Evolutionary conservation across 2,329 filamentous ascomycete genomes (phyloP).

Genomic region (Aspergillus quadricinctus): DNA sequence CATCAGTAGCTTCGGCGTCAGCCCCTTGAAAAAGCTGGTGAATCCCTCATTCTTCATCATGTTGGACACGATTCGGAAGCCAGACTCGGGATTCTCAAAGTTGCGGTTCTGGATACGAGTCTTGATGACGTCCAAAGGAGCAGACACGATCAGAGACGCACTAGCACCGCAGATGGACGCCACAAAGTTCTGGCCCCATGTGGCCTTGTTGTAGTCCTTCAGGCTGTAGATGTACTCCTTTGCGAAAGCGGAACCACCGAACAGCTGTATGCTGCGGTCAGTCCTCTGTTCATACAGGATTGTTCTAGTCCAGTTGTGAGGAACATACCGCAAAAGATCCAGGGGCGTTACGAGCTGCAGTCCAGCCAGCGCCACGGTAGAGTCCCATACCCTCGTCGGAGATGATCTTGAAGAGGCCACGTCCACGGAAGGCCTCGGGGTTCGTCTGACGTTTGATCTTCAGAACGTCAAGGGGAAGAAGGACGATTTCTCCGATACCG

Average conservation of each 20-base stretch:
- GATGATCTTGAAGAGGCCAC: conserved; percentile 84
- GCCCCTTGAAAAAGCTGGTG: conserved; percentile 91
- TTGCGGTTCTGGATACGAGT: conserved; percentile 97
- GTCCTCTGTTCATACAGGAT: background rate
- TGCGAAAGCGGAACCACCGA: conserved; percentile 93
- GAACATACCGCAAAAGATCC: conserved; percentile 85
- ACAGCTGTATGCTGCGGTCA: conserved; percentile 59
- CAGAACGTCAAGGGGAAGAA: conserved; percentile 90
- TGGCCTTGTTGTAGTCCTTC: conserved; percentile 89
- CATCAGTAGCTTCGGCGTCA: conserved; percentile 97
- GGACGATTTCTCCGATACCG: conserved; percentile 93
- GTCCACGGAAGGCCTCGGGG: conserved; percentile 93
- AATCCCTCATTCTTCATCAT: conserved; percentile 91
- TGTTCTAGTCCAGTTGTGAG: conserved; percentile 12
- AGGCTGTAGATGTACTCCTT: conserved; percentile 94
- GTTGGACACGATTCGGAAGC: conserved; percentile 83
- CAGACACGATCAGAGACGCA: conserved; percentile 93
- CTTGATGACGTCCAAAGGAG: conserved; percentile 95
- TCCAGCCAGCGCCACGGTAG: conserved; percentile 97
- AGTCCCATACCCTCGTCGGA: conserved; percentile 91
- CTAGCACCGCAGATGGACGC: conserved; percentile 93
- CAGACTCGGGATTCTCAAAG: conserved; percentile 95
- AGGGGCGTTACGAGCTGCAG: conserved; percentile 91
- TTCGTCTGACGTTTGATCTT: conserved; percentile 99
- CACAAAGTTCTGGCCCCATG: conserved; percentile 95